Evolutionary conservation across 768 basidiomycete species (phyloP).

Genomic region (Daedalea quercina): DNA sequence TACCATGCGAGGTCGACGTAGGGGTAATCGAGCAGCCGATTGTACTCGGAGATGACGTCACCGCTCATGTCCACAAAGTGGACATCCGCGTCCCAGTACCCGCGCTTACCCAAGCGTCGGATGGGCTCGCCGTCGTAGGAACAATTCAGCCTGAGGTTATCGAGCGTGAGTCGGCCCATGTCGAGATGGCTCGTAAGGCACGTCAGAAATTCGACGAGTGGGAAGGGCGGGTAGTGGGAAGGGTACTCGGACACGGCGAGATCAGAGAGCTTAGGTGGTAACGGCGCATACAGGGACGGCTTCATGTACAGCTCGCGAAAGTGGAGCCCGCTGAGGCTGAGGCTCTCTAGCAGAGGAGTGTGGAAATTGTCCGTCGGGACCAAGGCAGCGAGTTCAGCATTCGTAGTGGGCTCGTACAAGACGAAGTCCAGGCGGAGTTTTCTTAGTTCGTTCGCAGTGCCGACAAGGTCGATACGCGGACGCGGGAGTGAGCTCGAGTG

Average conservation of each 20-base stretch:
- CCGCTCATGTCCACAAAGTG: background rate
- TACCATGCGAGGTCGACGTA: background rate
- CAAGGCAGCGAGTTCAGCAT: background rate
- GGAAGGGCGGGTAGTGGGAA: background rate
- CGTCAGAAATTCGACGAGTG: background rate
- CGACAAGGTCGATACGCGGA: background rate
- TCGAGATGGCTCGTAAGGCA: background rate
- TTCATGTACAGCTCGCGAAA: background rate
- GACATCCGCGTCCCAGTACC: background rate
- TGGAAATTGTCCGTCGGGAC: background rate
- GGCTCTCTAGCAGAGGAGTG: background rate
- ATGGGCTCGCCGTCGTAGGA: background rate
- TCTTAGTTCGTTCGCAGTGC: background rate
- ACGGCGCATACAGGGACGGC: too few species aligned
- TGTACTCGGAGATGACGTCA: background rate
- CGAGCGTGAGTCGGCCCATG: background rate
- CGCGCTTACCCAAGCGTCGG: background rate
- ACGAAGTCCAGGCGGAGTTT: background rate
- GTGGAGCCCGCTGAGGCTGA: background rate
- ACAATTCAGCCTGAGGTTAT: background rate
- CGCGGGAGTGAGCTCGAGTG: background rate
- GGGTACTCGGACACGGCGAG: background rate
- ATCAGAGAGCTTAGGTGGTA: background rate
- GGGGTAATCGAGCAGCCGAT: background rate
- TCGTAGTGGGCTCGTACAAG: background rate